Evolutionary conservation across 306 rosid species (phyloP).

Genomic region (Ziziphus jujuba): DNA sequence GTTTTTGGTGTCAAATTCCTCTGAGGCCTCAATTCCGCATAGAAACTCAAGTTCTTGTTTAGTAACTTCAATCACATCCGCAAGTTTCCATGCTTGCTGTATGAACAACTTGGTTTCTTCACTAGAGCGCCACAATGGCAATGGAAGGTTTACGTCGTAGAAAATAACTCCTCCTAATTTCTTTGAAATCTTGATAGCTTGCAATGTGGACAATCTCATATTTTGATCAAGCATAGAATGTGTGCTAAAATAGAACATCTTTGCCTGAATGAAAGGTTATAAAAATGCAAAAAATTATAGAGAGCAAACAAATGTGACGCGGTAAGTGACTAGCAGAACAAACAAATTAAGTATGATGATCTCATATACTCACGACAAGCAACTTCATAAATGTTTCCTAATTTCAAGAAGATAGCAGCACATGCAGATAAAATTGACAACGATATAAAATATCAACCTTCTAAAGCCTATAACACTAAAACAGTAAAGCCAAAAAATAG

Average conservation of each 20-base stretch:
- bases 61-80: slow-evolving; percentile 89
- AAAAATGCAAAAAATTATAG: slow-evolving; percentile 8
- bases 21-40: slow-evolving; percentile 74
- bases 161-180: slow-evolving; percentile 78
- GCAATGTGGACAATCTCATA: slow-evolving; percentile 82
- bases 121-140: slow-evolving; percentile 80
- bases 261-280: slow-evolving; percentile 65
- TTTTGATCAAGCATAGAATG: slow-evolving; percentile 85
- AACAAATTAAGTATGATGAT: not conserved
- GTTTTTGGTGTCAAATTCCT: slow-evolving; percentile 84
- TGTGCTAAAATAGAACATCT: slow-evolving; percentile 87
- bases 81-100: slow-evolving; percentile 77
- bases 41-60: slow-evolving; percentile 95
- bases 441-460: too few relatives aligned
- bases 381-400: too few relatives aligned
- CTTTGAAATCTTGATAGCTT: slow-evolving; percentile 73
- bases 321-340: not conserved
- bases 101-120: slow-evolving; percentile 77
- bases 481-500: too few relatives aligned
- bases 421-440: too few relatives aligned
- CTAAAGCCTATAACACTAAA: too few relatives aligned
- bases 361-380: too few relatives aligned
- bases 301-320: slow-evolving; percentile 16
- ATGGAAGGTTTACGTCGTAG: slow-evolving; percentile 86
- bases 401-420: too few relatives aligned